These are phyloP conservation scores for Lasiosphaeriaceae sp. DNA, from an alignment of 495 filamentous ascomycete species.

Conservation along the genomic window DNA sequence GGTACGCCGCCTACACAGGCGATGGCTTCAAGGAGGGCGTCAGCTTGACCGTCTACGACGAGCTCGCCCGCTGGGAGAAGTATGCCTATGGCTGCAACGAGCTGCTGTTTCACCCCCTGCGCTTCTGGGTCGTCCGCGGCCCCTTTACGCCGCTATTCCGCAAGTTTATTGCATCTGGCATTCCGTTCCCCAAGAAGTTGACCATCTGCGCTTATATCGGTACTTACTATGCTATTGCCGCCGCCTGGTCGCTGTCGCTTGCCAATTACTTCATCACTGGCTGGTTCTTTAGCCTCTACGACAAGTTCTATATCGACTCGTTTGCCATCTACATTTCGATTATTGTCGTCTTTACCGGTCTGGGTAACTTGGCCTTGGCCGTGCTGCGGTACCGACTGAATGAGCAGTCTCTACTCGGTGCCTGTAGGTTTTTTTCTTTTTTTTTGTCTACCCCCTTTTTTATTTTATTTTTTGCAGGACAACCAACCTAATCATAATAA, in stretches of 20 bases:
- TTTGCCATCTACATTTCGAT: constrained; percentile 58
- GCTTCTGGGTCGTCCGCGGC: constrained; percentile 50
- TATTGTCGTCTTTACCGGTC: constrained; percentile 54
- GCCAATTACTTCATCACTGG: constrained; percentile 63
- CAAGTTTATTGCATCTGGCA: constrained; percentile 50
- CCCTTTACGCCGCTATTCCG: constrained; percentile 66
- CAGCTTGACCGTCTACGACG: constrained; percentile 72
- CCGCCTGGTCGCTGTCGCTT: constrained; percentile 61
- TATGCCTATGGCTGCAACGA: constrained; percentile 76
- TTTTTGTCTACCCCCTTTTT: too few species aligned
- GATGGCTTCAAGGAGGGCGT: constrained; percentile 72
- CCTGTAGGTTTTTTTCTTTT: constrained; percentile 27
- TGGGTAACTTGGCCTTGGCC: constrained; percentile 49
- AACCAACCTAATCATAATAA: neutral
- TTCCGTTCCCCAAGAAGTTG: constrained; percentile 60
- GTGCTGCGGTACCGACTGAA: constrained; percentile 52
- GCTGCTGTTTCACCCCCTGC: constrained; percentile 51
- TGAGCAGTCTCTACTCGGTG: constrained; percentile 34
- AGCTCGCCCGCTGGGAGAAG: constrained; percentile 72
- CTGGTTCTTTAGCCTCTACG: constrained; percentile 54
- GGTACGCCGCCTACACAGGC: constrained; percentile 59
- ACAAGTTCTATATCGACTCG: constrained; percentile 59
- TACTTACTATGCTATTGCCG: constrained; percentile 70
- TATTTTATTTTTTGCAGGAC: neutral
- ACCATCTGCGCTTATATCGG: constrained; percentile 73